These are phyloP conservation scores for Citrus cavaleriei DNA, from an alignment of 345 rosid genomes.

Conservation along the genomic window DNA sequence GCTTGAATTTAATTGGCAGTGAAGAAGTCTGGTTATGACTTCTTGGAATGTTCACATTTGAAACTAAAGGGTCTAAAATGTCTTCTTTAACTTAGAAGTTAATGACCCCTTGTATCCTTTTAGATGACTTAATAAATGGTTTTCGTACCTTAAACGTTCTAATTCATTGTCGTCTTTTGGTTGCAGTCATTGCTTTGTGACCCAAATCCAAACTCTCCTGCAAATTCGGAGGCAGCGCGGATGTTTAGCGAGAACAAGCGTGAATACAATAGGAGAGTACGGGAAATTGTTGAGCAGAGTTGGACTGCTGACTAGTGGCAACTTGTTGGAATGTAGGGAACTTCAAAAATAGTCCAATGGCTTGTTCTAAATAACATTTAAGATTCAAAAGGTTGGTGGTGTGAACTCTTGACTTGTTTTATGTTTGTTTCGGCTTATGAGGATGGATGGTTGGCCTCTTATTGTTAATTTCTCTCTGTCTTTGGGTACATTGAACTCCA, in stretches of 20 bases:
- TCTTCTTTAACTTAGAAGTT: neutral
- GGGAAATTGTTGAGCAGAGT: constrained; percentile 89
- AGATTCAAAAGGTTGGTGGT: constrained; percentile 9
- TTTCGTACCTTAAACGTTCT: neutral
- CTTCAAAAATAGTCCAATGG: constrained; percentile 18
- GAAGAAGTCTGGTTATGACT: neutral
- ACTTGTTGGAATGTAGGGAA: constrained; percentile 8
- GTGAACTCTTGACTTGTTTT: constrained; percentile 10
- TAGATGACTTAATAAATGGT: neutral
- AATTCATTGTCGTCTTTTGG: neutral
- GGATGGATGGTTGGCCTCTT: constrained; percentile 15
- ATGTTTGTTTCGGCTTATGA: constrained; percentile 18
- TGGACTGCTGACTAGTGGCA: constrained; percentile 82
- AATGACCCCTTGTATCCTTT: neutral
- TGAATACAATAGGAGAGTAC: constrained; percentile 84
- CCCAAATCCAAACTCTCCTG: constrained; percentile 96
- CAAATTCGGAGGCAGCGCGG: constrained; percentile 97
- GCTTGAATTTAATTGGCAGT: neutral
- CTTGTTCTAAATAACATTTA: constrained; percentile 24
- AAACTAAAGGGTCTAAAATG: neutral
- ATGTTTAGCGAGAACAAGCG: constrained; percentile 96
- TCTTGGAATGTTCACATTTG: neutral
- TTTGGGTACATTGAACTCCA: neutral
- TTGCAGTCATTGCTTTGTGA: constrained; percentile 90
- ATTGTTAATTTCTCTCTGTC: constrained; percentile 11